Evolutionary conservation across 2,329 filamentous ascomycete species (phyloP).

Genomic region (Calonectria ilicicola): DNA sequence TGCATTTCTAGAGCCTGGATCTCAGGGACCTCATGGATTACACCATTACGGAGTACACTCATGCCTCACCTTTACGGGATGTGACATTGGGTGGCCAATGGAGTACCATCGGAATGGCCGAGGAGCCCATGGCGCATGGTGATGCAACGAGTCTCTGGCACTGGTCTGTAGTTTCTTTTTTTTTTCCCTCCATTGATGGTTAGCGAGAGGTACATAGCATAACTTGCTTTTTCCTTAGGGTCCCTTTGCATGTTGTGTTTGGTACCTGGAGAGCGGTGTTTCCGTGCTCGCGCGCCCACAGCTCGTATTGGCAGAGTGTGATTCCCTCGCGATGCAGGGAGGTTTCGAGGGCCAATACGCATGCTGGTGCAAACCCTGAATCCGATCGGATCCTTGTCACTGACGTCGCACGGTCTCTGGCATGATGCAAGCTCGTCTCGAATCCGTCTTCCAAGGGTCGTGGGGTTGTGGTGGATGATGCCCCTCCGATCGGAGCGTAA

Average conservation of each 20-base stretch:
- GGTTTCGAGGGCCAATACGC: neutral
- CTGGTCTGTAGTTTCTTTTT: slow-evolving; percentile 11
- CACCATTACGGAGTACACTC: slow-evolving; percentile 30
- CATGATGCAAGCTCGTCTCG: slow-evolving; percentile 20
- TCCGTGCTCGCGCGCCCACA: neutral
- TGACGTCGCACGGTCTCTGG: slow-evolving; percentile 17
- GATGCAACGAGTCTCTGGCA: slow-evolving; percentile 9
- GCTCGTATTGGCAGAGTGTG: neutral
- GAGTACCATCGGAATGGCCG: slow-evolving; percentile 37
- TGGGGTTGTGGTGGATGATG: slow-evolving; percentile 1
- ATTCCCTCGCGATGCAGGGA: neutral
- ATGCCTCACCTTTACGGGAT: slow-evolving; percentile 31
- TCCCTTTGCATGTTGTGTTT: neutral
- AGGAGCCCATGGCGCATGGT: slow-evolving; percentile 19
- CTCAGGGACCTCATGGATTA: slow-evolving; percentile 36
- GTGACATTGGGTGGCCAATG: slow-evolving; percentile 38
- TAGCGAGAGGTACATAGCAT: slow-evolving; percentile 4
- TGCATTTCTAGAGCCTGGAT: slow-evolving; percentile 21
- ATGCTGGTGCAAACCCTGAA: neutral
- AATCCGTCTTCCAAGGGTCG: neutral
- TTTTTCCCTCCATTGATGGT: slow-evolving; percentile 14
- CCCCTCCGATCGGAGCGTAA: neutral
- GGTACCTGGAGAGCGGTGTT: neutral
- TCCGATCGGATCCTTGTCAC: slow-evolving; percentile 5
- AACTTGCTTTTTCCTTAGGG: slow-evolving; percentile 1